Conservation (phyloP, 371 early-diverging fungal genomes). For the Mortierella sp. region DNA sequence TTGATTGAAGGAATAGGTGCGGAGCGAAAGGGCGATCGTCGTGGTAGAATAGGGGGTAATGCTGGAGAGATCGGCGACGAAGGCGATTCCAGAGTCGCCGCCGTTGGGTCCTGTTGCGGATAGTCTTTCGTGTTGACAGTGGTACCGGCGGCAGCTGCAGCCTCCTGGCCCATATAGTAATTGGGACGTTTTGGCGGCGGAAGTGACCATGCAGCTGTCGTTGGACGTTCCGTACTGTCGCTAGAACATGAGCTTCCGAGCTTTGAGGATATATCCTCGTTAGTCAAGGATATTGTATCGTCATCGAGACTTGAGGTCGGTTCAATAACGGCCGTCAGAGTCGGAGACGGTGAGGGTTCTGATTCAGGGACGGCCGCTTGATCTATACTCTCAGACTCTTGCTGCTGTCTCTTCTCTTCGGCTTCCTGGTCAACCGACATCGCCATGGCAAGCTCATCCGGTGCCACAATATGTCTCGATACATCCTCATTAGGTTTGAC, state of each 20-base stretch:
- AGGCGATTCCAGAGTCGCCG: slow-evolving; percentile 2
- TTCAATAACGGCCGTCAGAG: background rate
- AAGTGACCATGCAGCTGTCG: background rate
- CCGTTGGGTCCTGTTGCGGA: background rate
- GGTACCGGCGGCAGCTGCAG: background rate
- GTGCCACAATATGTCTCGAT: slow-evolving; percentile 39
- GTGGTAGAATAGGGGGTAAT: slow-evolving; percentile 18
- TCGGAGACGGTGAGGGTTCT: background rate
- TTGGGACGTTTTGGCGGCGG: background rate
- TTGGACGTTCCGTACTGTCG: background rate
- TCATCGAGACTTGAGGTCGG: background rate
- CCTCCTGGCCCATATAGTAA: background rate
- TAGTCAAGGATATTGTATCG: background rate
- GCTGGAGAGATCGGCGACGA: background rate
- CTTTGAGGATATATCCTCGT: background rate
- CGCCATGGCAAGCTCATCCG: slow-evolving; percentile 31
- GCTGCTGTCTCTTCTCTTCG: slow-evolving; percentile 18
- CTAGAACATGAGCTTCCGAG: no score
- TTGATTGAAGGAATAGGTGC: slow-evolving; percentile 6
- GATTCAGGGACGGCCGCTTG: background rate
- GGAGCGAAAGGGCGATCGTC: slow-evolving; percentile 27
- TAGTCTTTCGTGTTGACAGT: background rate
- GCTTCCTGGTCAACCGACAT: slow-evolving; percentile 35
- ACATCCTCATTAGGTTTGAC: slow-evolving; percentile 2
- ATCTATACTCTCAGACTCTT: background rate